phyloP scores from a whole-genome alignment of 768 basidiomycete species.

The Tylopilus intermedius region DNA sequence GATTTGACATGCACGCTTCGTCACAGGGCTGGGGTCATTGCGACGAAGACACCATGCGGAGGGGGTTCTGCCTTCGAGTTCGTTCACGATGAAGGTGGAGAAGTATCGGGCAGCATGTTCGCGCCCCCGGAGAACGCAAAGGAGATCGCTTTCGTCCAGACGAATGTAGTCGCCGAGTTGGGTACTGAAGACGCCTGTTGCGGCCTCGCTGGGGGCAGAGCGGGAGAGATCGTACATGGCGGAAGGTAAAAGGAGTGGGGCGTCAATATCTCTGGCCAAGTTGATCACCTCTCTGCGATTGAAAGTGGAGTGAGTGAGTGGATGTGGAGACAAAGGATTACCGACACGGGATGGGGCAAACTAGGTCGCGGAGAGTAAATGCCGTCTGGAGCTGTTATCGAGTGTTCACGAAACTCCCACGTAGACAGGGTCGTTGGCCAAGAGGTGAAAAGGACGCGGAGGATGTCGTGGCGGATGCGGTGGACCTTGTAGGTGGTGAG shows the following conservation, averaged over 20 bases:
- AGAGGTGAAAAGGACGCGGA: slow-evolving; percentile 44
- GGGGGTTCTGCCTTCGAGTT: slow-evolving; percentile 61
- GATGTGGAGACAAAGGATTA: slow-evolving; percentile 8
- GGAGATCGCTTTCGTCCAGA: slow-evolving; percentile 48
- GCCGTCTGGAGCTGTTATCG: slow-evolving; percentile 44
- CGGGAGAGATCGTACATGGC: slow-evolving; percentile 81
- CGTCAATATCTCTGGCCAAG: slow-evolving; percentile 53
- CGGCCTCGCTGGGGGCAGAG: slow-evolving; percentile 55
- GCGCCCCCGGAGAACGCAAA: slow-evolving; percentile 59
- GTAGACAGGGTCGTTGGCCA: slow-evolving; percentile 61
- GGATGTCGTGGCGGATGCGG: slow-evolving; percentile 51
- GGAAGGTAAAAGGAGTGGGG: slow-evolving; percentile 59
- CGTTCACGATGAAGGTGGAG: slow-evolving; percentile 71
- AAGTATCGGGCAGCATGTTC: slow-evolving; percentile 71
- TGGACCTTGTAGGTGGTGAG: slow-evolving; percentile 61
- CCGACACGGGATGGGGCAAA: slow-evolving; percentile 69
- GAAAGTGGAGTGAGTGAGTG: slow-evolving; percentile 5
- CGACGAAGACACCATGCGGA: slow-evolving; percentile 46
- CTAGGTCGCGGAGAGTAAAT: slow-evolving; percentile 50
- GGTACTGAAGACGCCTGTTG: slow-evolving; percentile 44
- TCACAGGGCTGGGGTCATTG: slow-evolving; percentile 41
- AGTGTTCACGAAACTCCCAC: slow-evolving; percentile 68
- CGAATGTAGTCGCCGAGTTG: slow-evolving; percentile 36
- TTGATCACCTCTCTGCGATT: slow-evolving; percentile 56
- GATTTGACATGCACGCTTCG: slow-evolving; percentile 56